These are phyloP conservation scores for Theileria equi DNA, from an alignment of 169 alveolate species.

Conservation along the genomic window DNA sequence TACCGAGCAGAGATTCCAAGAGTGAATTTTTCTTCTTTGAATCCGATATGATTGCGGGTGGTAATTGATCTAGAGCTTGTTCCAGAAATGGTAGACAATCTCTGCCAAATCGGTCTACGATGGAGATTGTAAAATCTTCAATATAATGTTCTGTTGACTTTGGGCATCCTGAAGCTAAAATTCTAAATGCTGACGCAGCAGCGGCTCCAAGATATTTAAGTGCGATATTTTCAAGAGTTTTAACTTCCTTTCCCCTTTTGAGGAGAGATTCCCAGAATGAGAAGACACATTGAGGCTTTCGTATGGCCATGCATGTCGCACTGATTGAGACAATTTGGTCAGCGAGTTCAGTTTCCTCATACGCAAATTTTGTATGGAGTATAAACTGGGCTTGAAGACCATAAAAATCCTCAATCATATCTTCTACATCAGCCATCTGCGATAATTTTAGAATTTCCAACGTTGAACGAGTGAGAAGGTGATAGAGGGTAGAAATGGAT, in stretches of 20 bases:
- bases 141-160: conserved; percentile 31
- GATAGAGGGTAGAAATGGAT: conserved; percentile 21
- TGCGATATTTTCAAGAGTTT: background rate
- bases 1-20: conserved; percentile 6
- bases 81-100: background rate
- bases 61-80: conserved; percentile 21
- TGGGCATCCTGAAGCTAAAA: conserved; percentile 27
- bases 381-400: conserved; percentile 49
- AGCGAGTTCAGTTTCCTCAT: conserved; percentile 10
- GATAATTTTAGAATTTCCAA: background rate
- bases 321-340: conserved; percentile 22
- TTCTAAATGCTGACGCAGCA: conserved; percentile 1
- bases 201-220: conserved; percentile 9
- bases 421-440: conserved; percentile 6
- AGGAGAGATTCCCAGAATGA: conserved; percentile 43
- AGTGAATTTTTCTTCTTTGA: background rate
- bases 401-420: conserved; percentile 44
- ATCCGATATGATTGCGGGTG: conserved; percentile 27
- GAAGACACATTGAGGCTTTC: conserved; percentile 51
- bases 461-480: conserved; percentile 30
- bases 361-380: conserved; percentile 14
- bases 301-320: conserved; percentile 23
- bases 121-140: conserved; percentile 24
- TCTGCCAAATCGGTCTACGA: background rate
- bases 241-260: background rate